Conservation (phyloP, 495 filamentous ascomycete species). For the Penicillium riverlandense region DNA sequence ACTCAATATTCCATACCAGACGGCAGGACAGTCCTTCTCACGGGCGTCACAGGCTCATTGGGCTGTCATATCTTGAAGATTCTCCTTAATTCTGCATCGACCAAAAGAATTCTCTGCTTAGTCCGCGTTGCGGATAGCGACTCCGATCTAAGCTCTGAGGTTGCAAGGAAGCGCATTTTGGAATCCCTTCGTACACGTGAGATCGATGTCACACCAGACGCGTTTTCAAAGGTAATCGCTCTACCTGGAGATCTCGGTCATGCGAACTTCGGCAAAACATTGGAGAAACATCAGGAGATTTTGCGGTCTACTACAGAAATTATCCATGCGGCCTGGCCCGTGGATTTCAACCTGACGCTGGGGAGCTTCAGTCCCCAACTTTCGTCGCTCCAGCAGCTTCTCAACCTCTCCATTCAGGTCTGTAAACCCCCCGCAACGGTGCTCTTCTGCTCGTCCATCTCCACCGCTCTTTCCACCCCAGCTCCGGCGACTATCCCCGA, state of each 20-base stretch:
- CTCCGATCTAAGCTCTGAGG: too few species aligned
- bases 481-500: conserved; percentile 34
- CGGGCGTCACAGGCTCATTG: conserved; percentile 59
- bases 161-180: too few species aligned
- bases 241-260: conserved; percentile 32
- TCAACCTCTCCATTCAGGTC: conserved; percentile 42
- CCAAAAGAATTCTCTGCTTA: too few species aligned
- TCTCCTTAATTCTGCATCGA: too few species aligned
- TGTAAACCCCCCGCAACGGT: conserved; percentile 31
- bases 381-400: conserved; percentile 45
- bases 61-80: conserved; percentile 40
- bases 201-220: too few species aligned
- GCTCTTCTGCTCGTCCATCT: conserved; percentile 56
- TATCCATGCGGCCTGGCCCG: conserved; percentile 65
- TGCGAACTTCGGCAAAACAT: background rate
- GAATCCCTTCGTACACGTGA: too few species aligned
- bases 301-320: conserved; percentile 29
- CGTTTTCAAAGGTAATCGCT: conserved; percentile 26
- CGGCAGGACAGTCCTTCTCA: conserved; percentile 25
- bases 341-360: conserved; percentile 60
- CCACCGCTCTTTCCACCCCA: conserved; percentile 32
- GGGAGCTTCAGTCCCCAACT: conserved; percentile 51
- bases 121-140: too few species aligned
- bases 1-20: too few species aligned
- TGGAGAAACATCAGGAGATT: too few species aligned